These are phyloP conservation scores for Aspergillus nanangensis DNA, from an alignment of 495 filamentous ascomycete species.

Conservation along the genomic window DNA sequence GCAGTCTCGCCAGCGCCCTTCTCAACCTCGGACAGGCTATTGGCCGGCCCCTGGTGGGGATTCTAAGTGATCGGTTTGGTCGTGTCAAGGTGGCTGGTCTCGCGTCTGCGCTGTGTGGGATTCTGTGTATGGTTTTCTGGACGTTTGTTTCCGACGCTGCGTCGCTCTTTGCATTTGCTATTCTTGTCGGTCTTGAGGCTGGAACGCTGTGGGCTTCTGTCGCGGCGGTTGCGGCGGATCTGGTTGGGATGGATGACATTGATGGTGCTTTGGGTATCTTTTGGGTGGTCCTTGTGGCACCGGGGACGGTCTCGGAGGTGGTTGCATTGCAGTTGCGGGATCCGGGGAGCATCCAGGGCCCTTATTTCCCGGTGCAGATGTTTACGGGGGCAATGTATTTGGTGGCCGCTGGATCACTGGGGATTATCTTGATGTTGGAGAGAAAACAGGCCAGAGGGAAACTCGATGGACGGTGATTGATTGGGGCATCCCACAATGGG, in stretches of 20 bases:
- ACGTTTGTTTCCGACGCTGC: constrained; percentile 55
- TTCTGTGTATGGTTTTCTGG: constrained; percentile 65
- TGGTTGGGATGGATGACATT: constrained; percentile 58
- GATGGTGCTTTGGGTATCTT: constrained; percentile 57
- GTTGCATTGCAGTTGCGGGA: constrained; percentile 60
- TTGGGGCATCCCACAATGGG: no score
- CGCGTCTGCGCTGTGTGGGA: constrained; percentile 53
- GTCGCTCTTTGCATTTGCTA: constrained; percentile 58
- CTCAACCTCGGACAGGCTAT: constrained; percentile 63
- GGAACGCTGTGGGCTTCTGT: constrained; percentile 21
- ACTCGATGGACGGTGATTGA: no score
- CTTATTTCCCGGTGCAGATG: constrained; percentile 58
- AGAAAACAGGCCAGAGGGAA: no score
- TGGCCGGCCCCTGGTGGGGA: constrained; percentile 63
- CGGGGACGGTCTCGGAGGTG: constrained; percentile 56
- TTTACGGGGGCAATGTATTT: constrained; percentile 59
- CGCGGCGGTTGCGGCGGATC: constrained; percentile 29
- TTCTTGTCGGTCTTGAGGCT: constrained; percentile 59
- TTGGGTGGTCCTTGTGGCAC: constrained; percentile 62
- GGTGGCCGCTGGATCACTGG: no score
- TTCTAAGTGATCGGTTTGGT: constrained; percentile 60
- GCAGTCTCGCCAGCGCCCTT: constrained; percentile 58
- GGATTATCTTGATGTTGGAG: no score
- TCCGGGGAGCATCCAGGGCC: constrained; percentile 20
- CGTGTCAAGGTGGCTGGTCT: constrained; percentile 57